Evolutionary conservation across 2,329 filamentous ascomycete genomes (phyloP).

Genomic region (Penicillium rolfsii): DNA sequence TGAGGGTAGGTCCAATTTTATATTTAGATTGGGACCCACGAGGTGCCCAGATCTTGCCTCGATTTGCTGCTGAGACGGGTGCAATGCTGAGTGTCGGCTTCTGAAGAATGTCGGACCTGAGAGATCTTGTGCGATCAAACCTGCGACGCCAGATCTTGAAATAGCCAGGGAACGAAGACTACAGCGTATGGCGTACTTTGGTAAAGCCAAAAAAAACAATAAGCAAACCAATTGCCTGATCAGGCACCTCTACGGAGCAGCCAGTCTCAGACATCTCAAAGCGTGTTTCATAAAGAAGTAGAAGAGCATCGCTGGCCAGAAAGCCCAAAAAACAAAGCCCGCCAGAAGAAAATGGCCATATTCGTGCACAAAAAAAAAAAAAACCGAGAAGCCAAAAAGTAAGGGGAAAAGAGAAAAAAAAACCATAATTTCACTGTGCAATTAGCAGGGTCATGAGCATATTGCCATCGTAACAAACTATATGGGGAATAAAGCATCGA

Average conservation of each 20-base stretch:
- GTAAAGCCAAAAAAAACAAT: background rate
- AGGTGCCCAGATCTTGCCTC: background rate
- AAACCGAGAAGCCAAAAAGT: slow-evolving; percentile 13
- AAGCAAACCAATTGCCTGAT: background rate
- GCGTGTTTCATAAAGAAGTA: slow-evolving; percentile 23
- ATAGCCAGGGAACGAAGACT: background rate
- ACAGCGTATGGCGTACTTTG: background rate
- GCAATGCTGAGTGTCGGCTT: background rate
- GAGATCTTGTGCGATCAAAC: background rate
- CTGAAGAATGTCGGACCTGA: background rate
- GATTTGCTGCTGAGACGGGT: background rate
- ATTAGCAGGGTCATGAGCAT: slow-evolving; percentile 27
- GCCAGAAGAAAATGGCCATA: slow-evolving; percentile 7
- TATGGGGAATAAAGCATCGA: slow-evolving; percentile 40
- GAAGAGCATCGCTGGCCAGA: slow-evolving; percentile 13
- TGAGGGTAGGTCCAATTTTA: background rate
- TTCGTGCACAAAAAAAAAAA: background rate
- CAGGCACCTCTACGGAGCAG: background rate
- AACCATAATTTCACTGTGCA: slow-evolving; percentile 32
- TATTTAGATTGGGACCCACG: background rate
- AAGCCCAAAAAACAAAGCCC: slow-evolving; percentile 2
- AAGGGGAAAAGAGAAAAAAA: slow-evolving; percentile 7
- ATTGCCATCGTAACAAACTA: slow-evolving; percentile 37
- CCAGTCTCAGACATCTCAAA: slow-evolving; percentile 1
- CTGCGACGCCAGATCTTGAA: too few species aligned